Percentiles rank a stretch among this genome's conserved stretches.
These are phyloP conservation scores for Yamadazyma ubonensis DNA, from an alignment of 805 yeast genomes.

Conservation along the genomic window DNA sequence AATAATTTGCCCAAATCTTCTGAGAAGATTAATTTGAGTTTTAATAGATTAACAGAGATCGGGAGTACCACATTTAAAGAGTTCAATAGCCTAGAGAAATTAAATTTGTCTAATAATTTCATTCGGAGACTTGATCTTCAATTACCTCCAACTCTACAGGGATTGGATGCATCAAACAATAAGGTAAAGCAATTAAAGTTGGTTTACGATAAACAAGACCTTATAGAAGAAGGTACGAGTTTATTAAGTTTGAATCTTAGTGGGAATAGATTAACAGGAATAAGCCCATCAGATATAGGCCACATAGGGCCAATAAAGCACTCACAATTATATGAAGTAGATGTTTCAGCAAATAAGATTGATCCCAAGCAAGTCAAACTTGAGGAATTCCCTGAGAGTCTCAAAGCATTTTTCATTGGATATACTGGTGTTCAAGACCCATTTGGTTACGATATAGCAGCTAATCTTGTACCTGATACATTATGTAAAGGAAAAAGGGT, in stretches of 20 bases:
- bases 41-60: conserved; percentile 13
- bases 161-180: conserved; percentile 18
- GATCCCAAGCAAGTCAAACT: conserved; percentile 3
- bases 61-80: conserved; percentile 9
- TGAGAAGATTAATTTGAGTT: conserved; percentile 11
- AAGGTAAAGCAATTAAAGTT: conserved; percentile 7
- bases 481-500: conserved; percentile 18
- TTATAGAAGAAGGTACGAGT: conserved; percentile 8
- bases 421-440: conserved; percentile 18
- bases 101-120: conserved; percentile 17
- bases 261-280: conserved; percentile 15
- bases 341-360: conserved; percentile 18
- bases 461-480: conserved; percentile 14
- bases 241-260: conserved; percentile 15
- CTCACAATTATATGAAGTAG: conserved; percentile 16
- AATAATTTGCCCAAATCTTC: conserved; percentile 13
- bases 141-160: conserved; percentile 8
- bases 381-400: conserved; percentile 8
- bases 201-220: conserved; percentile 8
- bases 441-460: conserved; percentile 23
- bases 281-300: conserved; percentile 16
- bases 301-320: conserved; percentile 11
- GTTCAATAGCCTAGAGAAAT: conserved; percentile 8
- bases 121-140: background rate
- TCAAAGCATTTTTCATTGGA: conserved; percentile 17